Base-by-base conservation (phyloP, 2,329 filamentous ascomycete species). In the Talaromyces sp. region DNA sequence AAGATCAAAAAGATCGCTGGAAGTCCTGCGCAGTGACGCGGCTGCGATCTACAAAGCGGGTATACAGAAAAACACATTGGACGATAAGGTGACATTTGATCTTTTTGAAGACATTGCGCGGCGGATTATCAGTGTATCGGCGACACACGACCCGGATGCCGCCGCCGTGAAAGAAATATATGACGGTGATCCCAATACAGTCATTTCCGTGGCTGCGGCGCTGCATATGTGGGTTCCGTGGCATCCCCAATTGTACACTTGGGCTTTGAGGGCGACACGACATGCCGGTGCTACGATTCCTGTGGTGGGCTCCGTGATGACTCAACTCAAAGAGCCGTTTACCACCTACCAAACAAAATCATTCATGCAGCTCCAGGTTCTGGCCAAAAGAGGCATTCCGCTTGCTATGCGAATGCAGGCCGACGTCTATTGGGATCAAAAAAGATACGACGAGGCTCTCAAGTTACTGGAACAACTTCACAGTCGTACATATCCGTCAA, bases 391-490 rank as follows among this genome's bases (percentile, higher is more conserved):
- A 19, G 64, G 62, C 8, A 68, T 69, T 41, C 71, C 72, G 0
- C 62, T 66, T 5, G 71, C 71, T 1, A 67, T 74, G 51, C 50
- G 69, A 11, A 29, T 73, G 7, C 68, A 71, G 12, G 71, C 70
- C 7, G 65, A 68, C 19, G 58, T 72, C 2, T 63, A 72, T 3
- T 63, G 63, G 14, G 55, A 59, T 17, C 66, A 66, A 7, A 67
- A 67, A 2, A 52, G 68, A 17, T 62, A 66, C 32, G 19, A 57
- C 3, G 62, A 68, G 17, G 70, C 69, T 3, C 43, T 68, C 9
- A 29, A 58, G 1, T 54, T 74, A 8, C 59, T 72, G 6, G 61
- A 71, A 24, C 58, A 69, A n/a, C 62, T 74, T 9, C 54, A 73
- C 26, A 56, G 62, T 2, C 60, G 54, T 9, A 62, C 71, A 11